Evolutionary conservation across 352 stramenopile species (phyloP).

Genomic region (Globisporangium okanoganense): DNA sequence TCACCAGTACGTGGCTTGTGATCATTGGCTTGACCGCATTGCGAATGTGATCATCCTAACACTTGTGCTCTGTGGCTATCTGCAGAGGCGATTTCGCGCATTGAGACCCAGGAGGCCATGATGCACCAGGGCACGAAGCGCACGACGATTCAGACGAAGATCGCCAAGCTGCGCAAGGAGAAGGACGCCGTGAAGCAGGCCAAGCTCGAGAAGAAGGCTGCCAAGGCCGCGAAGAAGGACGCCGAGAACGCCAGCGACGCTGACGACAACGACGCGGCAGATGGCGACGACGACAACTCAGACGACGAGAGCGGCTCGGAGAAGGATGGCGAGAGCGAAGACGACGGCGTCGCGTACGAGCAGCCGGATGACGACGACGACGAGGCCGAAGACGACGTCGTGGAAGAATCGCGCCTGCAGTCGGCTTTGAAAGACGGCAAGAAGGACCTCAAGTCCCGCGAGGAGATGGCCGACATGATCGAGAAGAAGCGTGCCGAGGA

Average conservation of each 20-base stretch:
- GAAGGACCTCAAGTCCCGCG: conserved; percentile 42
- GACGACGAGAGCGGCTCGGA: conserved; percentile 24
- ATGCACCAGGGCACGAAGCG: conserved; percentile 60
- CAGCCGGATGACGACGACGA: conserved; percentile 39
- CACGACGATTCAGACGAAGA: conserved; percentile 85
- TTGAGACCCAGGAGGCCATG: conserved; percentile 68
- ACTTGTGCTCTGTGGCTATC: not conserved
- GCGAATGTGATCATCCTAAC: not conserved
- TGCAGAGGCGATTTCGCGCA: conserved; percentile 75
- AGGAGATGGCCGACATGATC: conserved; percentile 67
- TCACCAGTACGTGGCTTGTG: conserved; percentile 46
- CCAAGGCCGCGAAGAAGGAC: conserved; percentile 34
- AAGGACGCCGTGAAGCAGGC: conserved; percentile 55
- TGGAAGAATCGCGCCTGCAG: conserved; percentile 73
- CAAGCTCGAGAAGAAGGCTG: conserved; percentile 49
- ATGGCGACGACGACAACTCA: conserved; percentile 22
- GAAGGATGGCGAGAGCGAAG: conserved; percentile 10
- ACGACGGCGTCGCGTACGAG: conserved; percentile 26
- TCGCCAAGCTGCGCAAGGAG: conserved; percentile 77
- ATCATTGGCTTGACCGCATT: not conserved
- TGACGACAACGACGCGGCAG: conserved; percentile 12
- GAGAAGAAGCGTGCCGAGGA: conserved; percentile 78
- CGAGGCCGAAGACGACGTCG: conserved; percentile 61
- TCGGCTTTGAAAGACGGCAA: conserved; percentile 56
- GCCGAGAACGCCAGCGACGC: conserved; percentile 13